Base-by-base conservation (phyloP, 208 protist genomes). In the Phytomonas sp. region DNA sequence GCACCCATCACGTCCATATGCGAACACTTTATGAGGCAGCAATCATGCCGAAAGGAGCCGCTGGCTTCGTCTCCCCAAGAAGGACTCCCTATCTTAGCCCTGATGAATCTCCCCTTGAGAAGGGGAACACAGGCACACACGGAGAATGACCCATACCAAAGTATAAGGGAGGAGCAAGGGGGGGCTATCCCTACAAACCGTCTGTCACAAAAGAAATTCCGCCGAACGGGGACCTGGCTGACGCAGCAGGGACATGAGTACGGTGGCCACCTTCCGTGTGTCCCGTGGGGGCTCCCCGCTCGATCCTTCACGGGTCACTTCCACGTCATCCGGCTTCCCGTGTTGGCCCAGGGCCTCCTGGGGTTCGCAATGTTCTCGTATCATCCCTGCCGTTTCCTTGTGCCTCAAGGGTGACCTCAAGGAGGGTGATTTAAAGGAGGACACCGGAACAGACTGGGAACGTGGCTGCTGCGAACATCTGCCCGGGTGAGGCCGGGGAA, bases 211-310 rank as follows among this genome's bases (percentile, higher is more conserved):
- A 36, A 5, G 28, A 15, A 51, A 51, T 51, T 51, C 13, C 9
- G 4, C 7, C 13, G 40, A 17, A 51, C 13, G 3, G 9, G 40
- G 9, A 51, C 17, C 63, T 29, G 63, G 43, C 7, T 4, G 66
- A 8, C 66, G 32, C 29, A 70, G 32, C 26, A 40, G 51, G 7
- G 66, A 43, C 66, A 70, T 70, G 6, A 70, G 51, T 36, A 23
- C 43, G 7, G 66, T 56, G 7, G 66, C 66, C 51, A 30, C n/a
- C n/a, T 62, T 26, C 20, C 66, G 66, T 43, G 33, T 6, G 23
- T 20, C 28, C n/a, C 26, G 9, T 17, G 9, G 4, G 20, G 40
- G 40, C 40, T 51, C 7, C 40, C 40, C 40, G 2, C 13, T 20
- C 40, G 40, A 51, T 51, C 4, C 40, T 17, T 51, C 13, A 15